Evolutionary conservation across 78 protist species (phyloP).

Genomic region (Chrysochromulina tobinii): DNA sequence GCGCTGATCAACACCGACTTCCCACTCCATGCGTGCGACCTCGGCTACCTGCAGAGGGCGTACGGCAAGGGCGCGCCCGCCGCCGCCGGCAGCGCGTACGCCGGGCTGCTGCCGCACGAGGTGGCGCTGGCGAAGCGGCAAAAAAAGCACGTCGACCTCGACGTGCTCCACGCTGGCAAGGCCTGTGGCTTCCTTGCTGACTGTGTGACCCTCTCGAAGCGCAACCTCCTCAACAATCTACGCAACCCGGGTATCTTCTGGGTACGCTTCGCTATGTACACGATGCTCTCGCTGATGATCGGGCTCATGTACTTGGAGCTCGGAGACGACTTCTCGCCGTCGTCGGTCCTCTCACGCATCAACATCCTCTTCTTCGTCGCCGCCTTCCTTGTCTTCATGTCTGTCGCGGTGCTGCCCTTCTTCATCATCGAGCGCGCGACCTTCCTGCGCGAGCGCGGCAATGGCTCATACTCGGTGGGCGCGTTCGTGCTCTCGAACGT

Average conservation of each 20-base stretch:
- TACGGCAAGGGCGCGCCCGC: too few relatives aligned
- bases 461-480: background rate
- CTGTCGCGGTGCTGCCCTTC: conserved; percentile 1
- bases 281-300: background rate
- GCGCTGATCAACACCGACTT: conserved; percentile 29
- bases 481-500: background rate
- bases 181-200: too few relatives aligned
- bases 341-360: background rate
- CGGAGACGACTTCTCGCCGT: background rate
- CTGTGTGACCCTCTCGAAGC: background rate
- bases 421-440: background rate
- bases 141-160: too few relatives aligned
- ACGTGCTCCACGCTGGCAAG: too few relatives aligned
- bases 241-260: background rate
- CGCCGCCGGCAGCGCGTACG: too few relatives aligned
- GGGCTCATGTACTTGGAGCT: background rate
- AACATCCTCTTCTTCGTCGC: background rate
- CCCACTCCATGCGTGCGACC: background rate
- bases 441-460: background rate
- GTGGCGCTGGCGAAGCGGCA: too few relatives aligned
- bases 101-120: too few relatives aligned
- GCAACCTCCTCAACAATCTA: background rate
- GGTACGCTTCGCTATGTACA: background rate
- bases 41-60: too few relatives aligned
- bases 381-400: background rate